Evolutionary conservation across 2,329 filamentous ascomycete species (phyloP), one percentile per base, ranked within the genome.

Genomic region (Magnaporthiopsis poae): DNA sequence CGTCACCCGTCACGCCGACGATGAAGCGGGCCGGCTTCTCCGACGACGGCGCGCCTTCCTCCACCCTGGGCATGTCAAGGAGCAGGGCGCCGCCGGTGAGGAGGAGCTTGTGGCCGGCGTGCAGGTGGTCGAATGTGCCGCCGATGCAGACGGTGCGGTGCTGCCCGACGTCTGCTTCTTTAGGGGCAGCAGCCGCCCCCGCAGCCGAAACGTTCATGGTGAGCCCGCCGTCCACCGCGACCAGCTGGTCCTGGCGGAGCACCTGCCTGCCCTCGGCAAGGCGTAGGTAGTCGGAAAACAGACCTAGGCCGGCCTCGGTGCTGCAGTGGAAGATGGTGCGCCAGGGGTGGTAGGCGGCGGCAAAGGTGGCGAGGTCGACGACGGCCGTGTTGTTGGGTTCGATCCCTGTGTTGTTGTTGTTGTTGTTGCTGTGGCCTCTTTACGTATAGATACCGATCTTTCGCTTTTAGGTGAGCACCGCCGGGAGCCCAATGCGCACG

Each of bases 81-180:
- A 92, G 83, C 66, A 97, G 85, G 0, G 88, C 86, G 0, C 90
- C 91, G 68, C 93, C 93, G n/a, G 93, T 92, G 27, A 99, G 85
- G 27, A 99, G 84, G n/a, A 98, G 82, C 78, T 98, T 99, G 80
- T 99, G 95, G 7, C 95, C 95, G 4, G 91, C 88, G 75, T 99
- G 95, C 29, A 99, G 84, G 77, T 98, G 92, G 76, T 99, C 95
- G 77, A 98, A 99, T 0, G 95, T 99, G 12, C 95, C 95, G 36
- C 94, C 95, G 15, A 98, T 86, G 65, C 89, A 91, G 64, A 96
- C 89, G 18, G 86, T 83, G 68, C 81, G 78, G 75, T 90, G 85
- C 13, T 61, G 27, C 65, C 33, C 59, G 36, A 27, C 13, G 56
- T 46, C 59, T 59, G 71, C 52, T 21, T 70, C 65, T 29, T 67